Evolutionary conservation across 2,329 filamentous ascomycete species (phyloP), one percentile per base, ranked within the genome.

Genomic region (Geosmithia morbida): DNA sequence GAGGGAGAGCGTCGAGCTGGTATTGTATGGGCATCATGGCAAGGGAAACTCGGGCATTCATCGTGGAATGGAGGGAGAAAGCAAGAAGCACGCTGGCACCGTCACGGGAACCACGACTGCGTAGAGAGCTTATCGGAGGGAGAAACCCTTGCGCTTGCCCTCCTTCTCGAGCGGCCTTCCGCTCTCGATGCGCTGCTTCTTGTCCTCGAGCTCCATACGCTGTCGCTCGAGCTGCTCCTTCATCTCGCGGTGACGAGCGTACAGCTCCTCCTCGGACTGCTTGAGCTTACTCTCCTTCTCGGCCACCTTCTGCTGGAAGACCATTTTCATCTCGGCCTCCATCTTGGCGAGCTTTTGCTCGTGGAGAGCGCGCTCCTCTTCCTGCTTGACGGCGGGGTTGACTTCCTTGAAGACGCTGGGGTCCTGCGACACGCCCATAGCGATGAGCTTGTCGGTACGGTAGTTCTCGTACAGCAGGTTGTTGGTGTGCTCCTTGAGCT

Each of bases 291-390:
- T 95, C 72, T 98, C 92, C 77, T 98, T 98, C 70, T 98, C 92
- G 55, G 87, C 82, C 30, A 98, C 92, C 84, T 98, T 98, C 67
- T 98, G 92, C 68, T 97, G 92, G 87, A 98, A 98, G 57, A 98
- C 92, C 87, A 96, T 95, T 87, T 98, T 98, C 92, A 98, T 98
- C 70, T 98, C 92, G 61, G 88, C 82, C 70, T 98, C 92, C 92
- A 98, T 98, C 87, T 98, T 98, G 68, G 90, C 87, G 58, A 98
- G 87, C 77, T 98, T 98, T 77, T 96, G 89, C 72, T 98, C 92
- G 77, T 98, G 92, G 57, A 98, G 77, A 54, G 86, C 83, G 60
- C 92, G 87, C 76, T 98, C 92, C 72, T 98, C 92, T 68, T 98
- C 92, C 71, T 98, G 92, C 83, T 98, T 98, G 70, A 97, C 92